Conservation (phyloP, 352 stramenopile species). For the Pythium dissotocum region DNA sequence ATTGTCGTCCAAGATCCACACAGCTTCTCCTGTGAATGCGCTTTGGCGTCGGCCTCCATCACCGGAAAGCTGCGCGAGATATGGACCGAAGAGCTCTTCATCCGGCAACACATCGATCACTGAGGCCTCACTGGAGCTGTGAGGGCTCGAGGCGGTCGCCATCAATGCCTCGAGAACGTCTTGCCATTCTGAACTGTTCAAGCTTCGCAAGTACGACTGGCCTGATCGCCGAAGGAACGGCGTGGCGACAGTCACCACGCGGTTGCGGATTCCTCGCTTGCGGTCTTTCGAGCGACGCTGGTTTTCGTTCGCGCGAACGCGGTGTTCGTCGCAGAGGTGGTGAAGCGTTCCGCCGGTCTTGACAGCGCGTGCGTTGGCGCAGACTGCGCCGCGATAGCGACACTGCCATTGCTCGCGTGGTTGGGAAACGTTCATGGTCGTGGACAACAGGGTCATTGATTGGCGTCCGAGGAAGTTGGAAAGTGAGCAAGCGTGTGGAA, state of each 20-base stretch:
- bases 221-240: not conserved
- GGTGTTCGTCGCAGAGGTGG: conserved; percentile 59
- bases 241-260: not conserved
- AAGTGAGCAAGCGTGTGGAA: not conserved
- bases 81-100: not conserved
- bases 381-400: conserved; percentile 52
- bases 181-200: conserved; percentile 4
- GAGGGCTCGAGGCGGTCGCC: not conserved
- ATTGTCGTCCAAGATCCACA: not conserved
- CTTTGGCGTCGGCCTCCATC: not conserved
- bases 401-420: conserved; percentile 36
- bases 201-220: not conserved
- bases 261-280: conserved; percentile 23
- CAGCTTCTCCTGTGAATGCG: not conserved
- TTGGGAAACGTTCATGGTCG: not conserved
- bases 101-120: not conserved
- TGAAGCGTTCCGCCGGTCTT: conserved; percentile 63
- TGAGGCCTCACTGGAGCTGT: not conserved
- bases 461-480: not conserved
- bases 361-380: conserved; percentile 42
- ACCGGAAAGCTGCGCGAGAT: not conserved
- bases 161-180: not conserved
- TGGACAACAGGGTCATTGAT: not conserved
- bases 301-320: conserved; percentile 56
- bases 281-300: conserved; percentile 44